Percentiles rank a stretch among this genome's conserved stretches.
Evolutionary conservation across 2,329 filamentous ascomycete species (phyloP).

Genomic region (Alternaria burnsii): DNA sequence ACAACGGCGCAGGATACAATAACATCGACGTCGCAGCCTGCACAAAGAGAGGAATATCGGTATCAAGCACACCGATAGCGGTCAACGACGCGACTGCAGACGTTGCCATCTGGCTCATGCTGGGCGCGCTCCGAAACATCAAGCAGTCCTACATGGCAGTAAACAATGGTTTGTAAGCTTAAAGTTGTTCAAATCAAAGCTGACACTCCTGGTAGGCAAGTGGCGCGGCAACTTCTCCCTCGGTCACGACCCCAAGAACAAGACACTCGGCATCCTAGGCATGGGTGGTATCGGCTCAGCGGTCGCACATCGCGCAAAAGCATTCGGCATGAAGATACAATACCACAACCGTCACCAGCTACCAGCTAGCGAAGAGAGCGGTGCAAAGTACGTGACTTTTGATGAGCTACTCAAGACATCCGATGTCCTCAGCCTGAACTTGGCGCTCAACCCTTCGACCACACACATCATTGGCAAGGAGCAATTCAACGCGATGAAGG

Average conservation of each 20-base stretch:
- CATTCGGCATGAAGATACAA: slow-evolving; percentile 66
- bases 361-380: slow-evolving; percentile 52
- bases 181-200: neutral
- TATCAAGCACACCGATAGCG: slow-evolving; percentile 59
- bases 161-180: slow-evolving; percentile 49
- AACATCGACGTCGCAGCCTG: slow-evolving; percentile 66
- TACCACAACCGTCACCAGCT: slow-evolving; percentile 64
- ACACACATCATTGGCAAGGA: slow-evolving; percentile 61
- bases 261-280: slow-evolving; percentile 64
- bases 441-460: slow-evolving; percentile 61
- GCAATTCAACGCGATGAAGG: slow-evolving; percentile 64
- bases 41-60: slow-evolving; percentile 55
- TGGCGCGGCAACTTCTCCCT: slow-evolving; percentile 59
- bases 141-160: slow-evolving; percentile 58
- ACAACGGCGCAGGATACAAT: slow-evolving; percentile 67
- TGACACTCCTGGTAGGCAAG: slow-evolving; percentile 40
- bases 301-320: slow-evolving; percentile 58
- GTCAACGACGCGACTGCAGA: slow-evolving; percentile 63
- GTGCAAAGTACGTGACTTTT: slow-evolving; percentile 64
- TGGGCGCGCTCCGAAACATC: slow-evolving; percentile 61
- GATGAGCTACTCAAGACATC: slow-evolving; percentile 62
- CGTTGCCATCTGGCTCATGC: slow-evolving; percentile 60
- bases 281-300: slow-evolving; percentile 68
- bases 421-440: slow-evolving; percentile 64
- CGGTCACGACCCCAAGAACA: slow-evolving; percentile 63